These are phyloP conservation scores for Haplosporangium sp. DNA, from an alignment of 371 early-diverging fungal species.

Conservation along the genomic window DNA sequence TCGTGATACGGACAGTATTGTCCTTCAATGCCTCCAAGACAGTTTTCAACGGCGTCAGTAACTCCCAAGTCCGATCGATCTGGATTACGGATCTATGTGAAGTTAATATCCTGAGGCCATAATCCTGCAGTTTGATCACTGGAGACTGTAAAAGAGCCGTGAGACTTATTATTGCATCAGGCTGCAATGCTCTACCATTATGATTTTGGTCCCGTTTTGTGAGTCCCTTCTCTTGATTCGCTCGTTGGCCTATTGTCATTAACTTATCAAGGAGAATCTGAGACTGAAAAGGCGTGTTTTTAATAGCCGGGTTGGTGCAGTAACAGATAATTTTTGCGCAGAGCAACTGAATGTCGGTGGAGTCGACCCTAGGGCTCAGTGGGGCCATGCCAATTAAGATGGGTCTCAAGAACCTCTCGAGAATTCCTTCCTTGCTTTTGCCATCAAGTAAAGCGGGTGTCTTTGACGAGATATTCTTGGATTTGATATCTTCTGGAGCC, in stretches of 20 bases:
- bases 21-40: constrained; percentile 15
- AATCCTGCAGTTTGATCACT: constrained; percentile 38
- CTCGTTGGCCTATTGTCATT: background rate
- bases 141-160: constrained; percentile 21
- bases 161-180: constrained; percentile 7
- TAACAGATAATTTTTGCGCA: constrained; percentile 41
- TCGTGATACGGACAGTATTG: background rate
- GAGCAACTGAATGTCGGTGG: constrained; percentile 26
- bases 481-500: background rate
- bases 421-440: constrained; percentile 11
- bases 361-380: constrained; percentile 21
- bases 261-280: background rate
- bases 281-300: background rate
- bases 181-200: background rate
- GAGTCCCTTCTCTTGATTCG: background rate
- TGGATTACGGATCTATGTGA: constrained; percentile 20
- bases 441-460: constrained; percentile 7
- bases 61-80: constrained; percentile 22
- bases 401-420: constrained; percentile 22
- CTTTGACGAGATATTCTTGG: background rate
- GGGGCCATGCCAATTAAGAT: constrained; percentile 24
- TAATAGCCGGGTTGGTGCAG: constrained; percentile 16
- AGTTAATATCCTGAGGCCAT: constrained; percentile 34
- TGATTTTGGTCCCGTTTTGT: background rate
- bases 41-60: constrained; percentile 2